Conservation (phyloP, 495 filamentous ascomycete genomes). For the Podospora australis region DNA sequence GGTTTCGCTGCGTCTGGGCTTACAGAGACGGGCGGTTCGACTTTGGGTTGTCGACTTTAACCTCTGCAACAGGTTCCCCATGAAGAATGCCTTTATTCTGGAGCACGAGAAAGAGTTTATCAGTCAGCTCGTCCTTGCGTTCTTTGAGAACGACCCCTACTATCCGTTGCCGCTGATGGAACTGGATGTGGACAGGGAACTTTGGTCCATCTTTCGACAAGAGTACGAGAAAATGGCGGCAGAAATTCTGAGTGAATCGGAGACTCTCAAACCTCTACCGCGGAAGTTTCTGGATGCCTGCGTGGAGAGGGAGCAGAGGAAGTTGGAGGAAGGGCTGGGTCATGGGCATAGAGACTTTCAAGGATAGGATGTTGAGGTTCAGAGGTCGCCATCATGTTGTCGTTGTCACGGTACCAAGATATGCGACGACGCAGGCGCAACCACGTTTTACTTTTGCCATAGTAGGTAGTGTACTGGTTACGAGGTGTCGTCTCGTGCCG, state of each 20-base stretch:
- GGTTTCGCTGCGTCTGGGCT: no score
- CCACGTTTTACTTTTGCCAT: no score
- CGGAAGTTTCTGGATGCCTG: conserved; percentile 9
- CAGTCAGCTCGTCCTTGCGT: conserved; percentile 8
- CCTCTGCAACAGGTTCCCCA: conserved; percentile 7
- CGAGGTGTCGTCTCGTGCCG: no score
- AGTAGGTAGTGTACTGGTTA: no score
- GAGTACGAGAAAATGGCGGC: conserved; percentile 7
- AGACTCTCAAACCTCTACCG: not conserved
- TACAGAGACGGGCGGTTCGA: no score
- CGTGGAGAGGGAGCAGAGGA: conserved; percentile 11
- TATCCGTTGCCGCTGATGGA: conserved; percentile 12
- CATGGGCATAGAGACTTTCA: not conserved
- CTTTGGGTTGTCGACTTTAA: conserved; percentile 16
- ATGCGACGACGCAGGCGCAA: no score
- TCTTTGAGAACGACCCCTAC: conserved; percentile 17
- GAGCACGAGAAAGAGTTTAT: conserved; percentile 3
- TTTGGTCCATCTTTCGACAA: conserved; percentile 4
- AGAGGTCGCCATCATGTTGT: no score
- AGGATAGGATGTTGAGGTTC: no score
- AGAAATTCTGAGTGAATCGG: not conserved
- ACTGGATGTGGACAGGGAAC: not conserved
- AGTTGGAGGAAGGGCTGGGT: conserved; percentile 5
- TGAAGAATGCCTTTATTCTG: conserved; percentile 1
- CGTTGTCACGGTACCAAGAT: no score